Base-by-base conservation (phyloP, 352 stramenopile species). In the Pythium phragmiticola region DNA sequence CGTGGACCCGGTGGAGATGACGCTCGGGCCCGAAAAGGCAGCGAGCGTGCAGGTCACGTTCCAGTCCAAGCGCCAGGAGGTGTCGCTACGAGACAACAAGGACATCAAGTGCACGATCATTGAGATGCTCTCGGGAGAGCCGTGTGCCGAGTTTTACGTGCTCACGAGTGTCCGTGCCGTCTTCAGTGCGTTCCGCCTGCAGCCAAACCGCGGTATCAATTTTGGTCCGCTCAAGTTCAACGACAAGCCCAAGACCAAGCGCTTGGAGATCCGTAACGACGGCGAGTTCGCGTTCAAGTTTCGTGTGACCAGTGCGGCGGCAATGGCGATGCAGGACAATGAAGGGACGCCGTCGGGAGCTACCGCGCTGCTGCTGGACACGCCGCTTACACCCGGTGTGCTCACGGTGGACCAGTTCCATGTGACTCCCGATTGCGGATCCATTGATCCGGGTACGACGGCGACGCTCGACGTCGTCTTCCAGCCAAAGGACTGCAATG, bases 271-370 rank as follows among this genome's bases (percentile, higher is more conserved):
- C 47, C 86, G 84, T 47, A 98, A 98, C 63, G 94, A 98, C 52
- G 90, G 95, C 19, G 79, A 92, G 23, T 98, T 98, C 56, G 72
- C 81, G 7, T 98, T 98, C 46, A 95, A 92, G 21, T 98, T 94
- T 52, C 74, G 73, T 14, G 73, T 98, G 14, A 55, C 53, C 6
- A 57, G 42, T 39, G 16, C 39, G 26, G 16, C 0, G 19, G 4
- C 23, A 3, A 3, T 12, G 12, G 1, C 26, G 7, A 13, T 26
- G 4, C 28, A 4, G 26, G 16, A 17, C 19, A 9, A 11, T 23
- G 52, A 39, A n/a, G 51, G 7, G 34, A 3, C 51, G 12, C 34
- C 51, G 26, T 11, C 33, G 7, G 4, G 52, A 48, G 59, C 0
- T 39, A 36, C 34, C 39, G 16, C 30, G 21, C 58, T 90, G 8